Base-by-base conservation (phyloP, 306 rosid genomes). In the Neltuma alba region DNA sequence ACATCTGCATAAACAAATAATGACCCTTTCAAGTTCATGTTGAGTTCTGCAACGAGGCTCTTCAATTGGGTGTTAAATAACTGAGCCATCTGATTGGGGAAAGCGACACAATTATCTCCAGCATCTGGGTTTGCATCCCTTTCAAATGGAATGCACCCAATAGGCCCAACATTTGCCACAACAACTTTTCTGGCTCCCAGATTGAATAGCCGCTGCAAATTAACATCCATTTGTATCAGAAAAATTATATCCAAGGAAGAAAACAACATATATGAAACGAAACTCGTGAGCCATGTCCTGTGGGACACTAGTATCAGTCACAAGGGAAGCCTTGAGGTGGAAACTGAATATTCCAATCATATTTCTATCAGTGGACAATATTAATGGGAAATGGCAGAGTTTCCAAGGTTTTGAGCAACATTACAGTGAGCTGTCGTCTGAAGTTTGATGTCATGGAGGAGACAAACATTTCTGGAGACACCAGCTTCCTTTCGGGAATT, bases 121-220 rank as follows among this genome's bases (percentile, higher is more conserved):
- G 87, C 84, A 54, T 3, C 21, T 48, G 82, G 91, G 75, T 89
- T 83, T 75, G 66, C 4, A 31, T 93, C 97, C 70, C 98, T 88
- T 75, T 89, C 80, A 70, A 9, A 78, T 15, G 98, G 97, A 71
- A 89, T 91, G 64, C 97, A 91, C 47, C 98, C 98, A 47, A 89
- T 87, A 11, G 97, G 93, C 69, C 97, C 97, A 50, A 93, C 88
- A 75, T 89, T 91, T 45, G 80, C 79, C 83, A 91, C 93, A 31
- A 89, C 71, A 55, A 91, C 40, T 79, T 81, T 93, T 78, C 90
- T 88, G 4, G 89, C 97, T 57, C 97, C 97, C 58, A 93, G 72
- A 73, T 82, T 74, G 85, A 79, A 85, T n/a, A 89, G 81, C 54
- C 98, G 81, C 97, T 93, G 89, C 88, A 14, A n/a, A n/a, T 14